Conservation (phyloP, 2,329 filamentous ascomycete species). For the Penicillium expansum region DNA sequence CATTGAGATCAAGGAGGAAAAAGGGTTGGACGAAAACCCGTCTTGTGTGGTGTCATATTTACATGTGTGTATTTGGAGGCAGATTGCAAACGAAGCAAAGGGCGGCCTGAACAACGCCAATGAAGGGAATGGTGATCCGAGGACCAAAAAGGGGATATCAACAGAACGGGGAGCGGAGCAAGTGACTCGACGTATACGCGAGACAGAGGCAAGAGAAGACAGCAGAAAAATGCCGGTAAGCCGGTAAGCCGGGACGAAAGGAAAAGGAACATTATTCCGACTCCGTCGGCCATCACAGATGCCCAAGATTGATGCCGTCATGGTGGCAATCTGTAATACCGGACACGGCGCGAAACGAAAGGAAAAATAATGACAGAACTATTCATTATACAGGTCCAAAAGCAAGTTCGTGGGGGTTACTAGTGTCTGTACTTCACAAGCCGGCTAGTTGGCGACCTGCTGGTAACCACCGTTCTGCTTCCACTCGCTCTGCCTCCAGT, state of each 20-base stretch:
- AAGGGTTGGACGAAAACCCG: neutral
- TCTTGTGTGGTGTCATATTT: constrained; percentile 4
- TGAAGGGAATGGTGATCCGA: neutral
- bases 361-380: neutral
- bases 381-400: constrained; percentile 4
- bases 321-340: neutral
- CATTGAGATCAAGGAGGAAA: neutral
- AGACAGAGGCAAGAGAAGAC: neutral
- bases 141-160: constrained; percentile 10
- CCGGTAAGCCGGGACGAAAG: neutral
- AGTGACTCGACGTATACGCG: neutral
- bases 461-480: constrained; percentile 27
- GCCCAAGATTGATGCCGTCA: neutral
- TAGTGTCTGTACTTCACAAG: neutral
- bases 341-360: neutral
- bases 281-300: neutral
- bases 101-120: constrained; percentile 4
- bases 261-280: constrained; percentile 7
- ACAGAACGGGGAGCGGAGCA: constrained; percentile 1
- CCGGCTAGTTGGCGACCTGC: constrained; percentile 22
- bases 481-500: constrained; percentile 41
- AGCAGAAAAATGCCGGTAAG: neutral
- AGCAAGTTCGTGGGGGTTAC: constrained; percentile 9
- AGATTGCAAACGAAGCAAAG: neutral
- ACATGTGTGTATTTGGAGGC: neutral